phyloP scores from a whole-genome alignment of 2,329 filamentous ascomycete genomes.

The Shiraia sp. region DNA sequence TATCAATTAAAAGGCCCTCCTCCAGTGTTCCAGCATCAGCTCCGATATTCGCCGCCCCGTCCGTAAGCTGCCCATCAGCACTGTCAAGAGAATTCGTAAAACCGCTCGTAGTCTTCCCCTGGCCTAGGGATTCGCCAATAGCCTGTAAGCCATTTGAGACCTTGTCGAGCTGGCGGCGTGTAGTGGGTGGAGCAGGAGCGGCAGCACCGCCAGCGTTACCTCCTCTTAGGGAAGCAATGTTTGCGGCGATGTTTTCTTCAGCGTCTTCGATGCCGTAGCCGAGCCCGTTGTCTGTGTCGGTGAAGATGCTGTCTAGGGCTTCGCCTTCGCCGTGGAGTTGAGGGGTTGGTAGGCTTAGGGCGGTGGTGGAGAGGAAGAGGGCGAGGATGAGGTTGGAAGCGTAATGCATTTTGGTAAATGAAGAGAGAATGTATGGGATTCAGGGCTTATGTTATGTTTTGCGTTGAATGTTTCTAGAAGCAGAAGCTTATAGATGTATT shows the following conservation, averaged over 20 bases:
- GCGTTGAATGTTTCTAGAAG: no score
- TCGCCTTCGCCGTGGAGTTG: conserved; percentile 7
- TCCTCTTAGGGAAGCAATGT: background rate
- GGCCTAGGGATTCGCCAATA: conserved; percentile 1
- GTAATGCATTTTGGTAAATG: conserved; percentile 1
- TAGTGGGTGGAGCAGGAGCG: no score
- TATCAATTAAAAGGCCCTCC: background rate
- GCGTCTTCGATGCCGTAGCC: conserved; percentile 4
- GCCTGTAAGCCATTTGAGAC: conserved; percentile 1
- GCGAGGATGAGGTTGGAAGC: conserved; percentile 1
- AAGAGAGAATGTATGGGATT: no score
- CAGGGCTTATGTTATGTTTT: no score
- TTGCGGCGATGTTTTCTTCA: conserved; percentile 3
- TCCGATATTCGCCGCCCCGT: conserved; percentile 3
- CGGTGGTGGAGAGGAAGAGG: background rate
- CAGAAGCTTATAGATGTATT: no score
- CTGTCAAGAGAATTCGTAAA: background rate
- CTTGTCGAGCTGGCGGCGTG: conserved; percentile 5
- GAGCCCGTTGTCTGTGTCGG: conserved; percentile 2
- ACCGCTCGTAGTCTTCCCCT: background rate
- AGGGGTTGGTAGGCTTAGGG: conserved; percentile 1
- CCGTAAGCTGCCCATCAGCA: conserved; percentile 1
- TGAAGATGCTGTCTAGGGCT: conserved; percentile 3
- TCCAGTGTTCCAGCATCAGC: background rate
- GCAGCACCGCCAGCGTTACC: no score